Percentiles rank a stretch among this genome's conserved stretches.
phyloP scores from a whole-genome alignment of 2,329 filamentous ascomycete species.

The Karstenula rhodostoma region DNA sequence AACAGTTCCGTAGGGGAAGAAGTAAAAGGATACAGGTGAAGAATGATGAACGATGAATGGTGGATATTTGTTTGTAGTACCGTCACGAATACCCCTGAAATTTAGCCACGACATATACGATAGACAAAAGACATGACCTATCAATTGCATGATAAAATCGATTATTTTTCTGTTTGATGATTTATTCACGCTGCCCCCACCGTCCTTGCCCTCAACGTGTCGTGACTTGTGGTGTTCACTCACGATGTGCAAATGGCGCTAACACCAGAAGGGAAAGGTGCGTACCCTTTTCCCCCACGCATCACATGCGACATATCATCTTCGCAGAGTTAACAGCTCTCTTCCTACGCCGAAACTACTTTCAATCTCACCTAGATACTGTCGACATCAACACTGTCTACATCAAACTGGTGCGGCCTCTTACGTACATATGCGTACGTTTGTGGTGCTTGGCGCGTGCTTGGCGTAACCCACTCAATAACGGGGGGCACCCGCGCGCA shows the following conservation, averaged over 20 bases:
- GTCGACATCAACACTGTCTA: too few relatives aligned
- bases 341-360: too few relatives aligned
- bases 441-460: not conserved
- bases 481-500: not conserved
- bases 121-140: not conserved
- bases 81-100: slow-evolving; percentile 10
- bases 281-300: too few relatives aligned
- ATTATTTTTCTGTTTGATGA: too few relatives aligned
- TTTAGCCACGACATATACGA: slow-evolving; percentile 2
- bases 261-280: too few relatives aligned
- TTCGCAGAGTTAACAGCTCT: too few relatives aligned
- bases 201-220: too few relatives aligned
- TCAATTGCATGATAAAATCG: not conserved
- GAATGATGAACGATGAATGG: not conserved
- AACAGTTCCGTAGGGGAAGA: not conserved
- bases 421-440: not conserved
- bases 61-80: not conserved
- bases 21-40: too few relatives aligned
- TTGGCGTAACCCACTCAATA: not conserved
- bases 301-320: too few relatives aligned
- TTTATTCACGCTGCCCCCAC: too few relatives aligned
- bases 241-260: too few relatives aligned
- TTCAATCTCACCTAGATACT: not conserved
- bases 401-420: not conserved
- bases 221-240: too few relatives aligned